Evolutionary conservation across 805 yeast species (phyloP).

Genomic region (Maudiozyma saulgeensis): DNA sequence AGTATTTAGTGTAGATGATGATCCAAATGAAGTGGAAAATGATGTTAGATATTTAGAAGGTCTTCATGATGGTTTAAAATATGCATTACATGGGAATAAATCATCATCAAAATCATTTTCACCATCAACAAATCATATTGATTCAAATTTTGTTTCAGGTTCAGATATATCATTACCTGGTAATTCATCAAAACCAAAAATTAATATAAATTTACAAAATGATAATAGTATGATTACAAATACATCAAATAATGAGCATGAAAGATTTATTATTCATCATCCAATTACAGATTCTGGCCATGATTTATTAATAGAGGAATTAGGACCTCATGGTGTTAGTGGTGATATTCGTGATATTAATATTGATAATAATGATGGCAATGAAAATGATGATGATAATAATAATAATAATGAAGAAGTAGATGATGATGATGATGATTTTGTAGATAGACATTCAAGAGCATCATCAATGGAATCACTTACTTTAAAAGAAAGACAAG

Average conservation of each 20-base stretch:
- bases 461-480: slow-evolving; percentile 62
- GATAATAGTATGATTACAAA: neutral
- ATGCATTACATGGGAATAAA: slow-evolving; percentile 26
- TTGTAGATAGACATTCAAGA: slow-evolving; percentile 5
- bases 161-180: neutral
- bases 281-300: slow-evolving; percentile 6
- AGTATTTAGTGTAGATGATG: slow-evolving; percentile 75
- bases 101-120: neutral
- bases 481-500: slow-evolving; percentile 85
- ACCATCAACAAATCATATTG: neutral
- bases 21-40: slow-evolving; percentile 58
- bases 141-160: neutral
- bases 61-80: slow-evolving; percentile 56
- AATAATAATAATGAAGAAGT: slow-evolving; percentile 32
- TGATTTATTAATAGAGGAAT: slow-evolving; percentile 11
- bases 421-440: neutral
- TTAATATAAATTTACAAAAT: neutral
- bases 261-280: slow-evolving; percentile 13
- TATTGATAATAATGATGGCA: slow-evolving; percentile 11
- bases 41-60: slow-evolving; percentile 64
- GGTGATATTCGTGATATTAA: slow-evolving; percentile 4
- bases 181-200: too few species aligned
- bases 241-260: neutral
- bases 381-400: slow-evolving; percentile 23
- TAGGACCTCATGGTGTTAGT: neutral